phyloP scores from a whole-genome alignment of 257 asterid species.

The Solanum microdontum region DNA sequence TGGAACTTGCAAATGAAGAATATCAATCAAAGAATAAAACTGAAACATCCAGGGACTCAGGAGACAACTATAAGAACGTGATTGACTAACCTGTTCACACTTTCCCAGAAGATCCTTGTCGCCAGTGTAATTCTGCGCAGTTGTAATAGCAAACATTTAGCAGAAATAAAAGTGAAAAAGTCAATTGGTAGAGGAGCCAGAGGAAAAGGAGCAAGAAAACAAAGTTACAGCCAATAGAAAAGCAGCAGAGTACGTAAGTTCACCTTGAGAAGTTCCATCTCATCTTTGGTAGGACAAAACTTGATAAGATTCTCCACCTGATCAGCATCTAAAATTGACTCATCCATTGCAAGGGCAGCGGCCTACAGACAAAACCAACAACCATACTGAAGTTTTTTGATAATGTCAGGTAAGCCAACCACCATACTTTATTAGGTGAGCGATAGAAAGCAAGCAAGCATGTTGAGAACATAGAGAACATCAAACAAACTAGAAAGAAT shows the following conservation, averaged over 20 bases:
- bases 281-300: conserved; percentile 96
- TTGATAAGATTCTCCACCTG: conserved; percentile 96
- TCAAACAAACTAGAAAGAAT: neutral
- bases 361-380: conserved; percentile 35
- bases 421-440: neutral
- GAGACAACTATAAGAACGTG: neutral
- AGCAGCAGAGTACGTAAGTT: neutral
- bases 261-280: conserved; percentile 98
- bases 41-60: neutral
- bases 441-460: neutral
- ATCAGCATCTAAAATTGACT: conserved; percentile 87
- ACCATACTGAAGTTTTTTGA: neutral
- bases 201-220: neutral
- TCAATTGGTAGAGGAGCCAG: neutral
- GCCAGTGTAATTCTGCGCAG: conserved; percentile 69
- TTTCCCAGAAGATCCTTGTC: conserved; percentile 82
- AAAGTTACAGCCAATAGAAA: neutral
- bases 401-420: neutral
- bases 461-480: neutral
- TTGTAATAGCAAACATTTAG: conserved; percentile 12
- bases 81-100: conserved; percentile 80
- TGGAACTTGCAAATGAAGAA: neutral
- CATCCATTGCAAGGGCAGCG: conserved; percentile 98
- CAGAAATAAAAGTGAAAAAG: neutral
- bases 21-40: neutral